phyloP scores from a whole-genome alignment of 2,329 filamentous ascomycete genomes.

The Helicocarpus griseus region DNA sequence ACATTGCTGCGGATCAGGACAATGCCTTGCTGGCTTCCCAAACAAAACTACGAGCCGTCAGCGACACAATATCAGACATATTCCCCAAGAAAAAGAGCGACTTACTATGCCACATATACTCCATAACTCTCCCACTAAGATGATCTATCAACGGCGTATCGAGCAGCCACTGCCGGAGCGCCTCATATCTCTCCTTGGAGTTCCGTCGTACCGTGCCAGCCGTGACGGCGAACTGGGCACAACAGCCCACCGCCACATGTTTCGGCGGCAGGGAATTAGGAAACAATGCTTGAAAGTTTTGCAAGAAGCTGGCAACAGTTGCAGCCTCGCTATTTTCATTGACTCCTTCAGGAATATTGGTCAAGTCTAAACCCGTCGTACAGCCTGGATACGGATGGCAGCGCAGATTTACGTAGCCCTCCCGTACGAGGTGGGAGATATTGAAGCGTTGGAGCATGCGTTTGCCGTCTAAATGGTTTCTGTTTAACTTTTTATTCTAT shows the following conservation, averaged over 20 bases:
- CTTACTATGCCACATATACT: slow-evolving; percentile 55
- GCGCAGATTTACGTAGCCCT: slow-evolving; percentile 52
- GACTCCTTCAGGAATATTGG: slow-evolving; percentile 6
- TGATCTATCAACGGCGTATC: slow-evolving; percentile 46
- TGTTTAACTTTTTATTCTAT: not conserved
- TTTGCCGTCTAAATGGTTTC: not conserved
- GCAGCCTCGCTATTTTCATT: slow-evolving; percentile 14
- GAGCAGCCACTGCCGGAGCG: slow-evolving; percentile 50
- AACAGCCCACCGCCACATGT: slow-evolving; percentile 49
- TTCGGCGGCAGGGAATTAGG: slow-evolving; percentile 30
- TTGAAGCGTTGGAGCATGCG: slow-evolving; percentile 4
- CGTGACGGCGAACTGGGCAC: slow-evolving; percentile 57
- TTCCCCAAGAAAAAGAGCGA: not conserved
- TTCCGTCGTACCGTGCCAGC: slow-evolving; percentile 41
- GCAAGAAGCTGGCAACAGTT: slow-evolving; percentile 16
- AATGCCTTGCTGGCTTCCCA: slow-evolving; percentile 16
- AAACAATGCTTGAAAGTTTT: not conserved
- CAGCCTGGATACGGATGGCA: slow-evolving; percentile 53
- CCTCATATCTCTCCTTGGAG: slow-evolving; percentile 44
- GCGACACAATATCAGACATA: slow-evolving; percentile 10
- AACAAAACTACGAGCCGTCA: slow-evolving; percentile 15
- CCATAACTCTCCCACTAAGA: slow-evolving; percentile 50
- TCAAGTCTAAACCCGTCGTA: slow-evolving; percentile 12
- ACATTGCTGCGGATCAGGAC: slow-evolving; percentile 13
- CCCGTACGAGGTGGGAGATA: not conserved